Conservation (phyloP, 179 eudicot species). For the Carnegiea gigantea region DNA sequence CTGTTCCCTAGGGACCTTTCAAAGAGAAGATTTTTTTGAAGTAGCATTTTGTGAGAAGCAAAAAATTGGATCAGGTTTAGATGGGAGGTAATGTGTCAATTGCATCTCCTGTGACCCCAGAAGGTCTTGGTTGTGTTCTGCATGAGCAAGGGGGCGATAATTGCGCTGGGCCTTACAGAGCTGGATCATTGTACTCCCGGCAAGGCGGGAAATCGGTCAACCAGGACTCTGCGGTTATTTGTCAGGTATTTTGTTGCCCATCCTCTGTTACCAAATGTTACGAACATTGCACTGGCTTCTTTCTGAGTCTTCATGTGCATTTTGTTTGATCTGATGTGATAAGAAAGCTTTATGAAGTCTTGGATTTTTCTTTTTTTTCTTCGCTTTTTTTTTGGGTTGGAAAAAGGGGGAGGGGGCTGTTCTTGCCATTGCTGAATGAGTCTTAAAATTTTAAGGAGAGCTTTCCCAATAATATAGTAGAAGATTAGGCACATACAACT, state of each 20-base stretch:
- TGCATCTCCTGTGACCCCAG: slow-evolving; percentile 18
- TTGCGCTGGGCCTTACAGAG: not conserved
- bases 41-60: not conserved
- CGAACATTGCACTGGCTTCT: not conserved
- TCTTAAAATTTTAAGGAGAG: not conserved
- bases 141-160: slow-evolving; percentile 13
- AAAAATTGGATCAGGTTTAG: not conserved
- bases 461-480: not conserved
- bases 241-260: slow-evolving; percentile 21
- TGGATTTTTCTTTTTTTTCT: not conserved
- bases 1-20: slow-evolving; percentile 18
- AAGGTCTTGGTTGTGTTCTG: slow-evolving; percentile 24
- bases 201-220: slow-evolving; percentile 29
- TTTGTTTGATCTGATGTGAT: not conserved
- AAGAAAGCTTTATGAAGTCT: not conserved
- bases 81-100: slow-evolving; percentile 28
- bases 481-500: not conserved
- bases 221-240: slow-evolving; percentile 30
- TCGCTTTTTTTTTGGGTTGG: not conserved
- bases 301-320: not conserved
- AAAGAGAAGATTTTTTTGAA: slow-evolving; percentile 15
- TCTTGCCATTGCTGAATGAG: no score
- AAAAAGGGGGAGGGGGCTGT: not conserved
- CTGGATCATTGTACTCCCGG: slow-evolving; percentile 23
- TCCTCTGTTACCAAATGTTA: not conserved